phyloP scores from a whole-genome alignment of 345 rosid species.

The Moricandia arvensis region DNA sequence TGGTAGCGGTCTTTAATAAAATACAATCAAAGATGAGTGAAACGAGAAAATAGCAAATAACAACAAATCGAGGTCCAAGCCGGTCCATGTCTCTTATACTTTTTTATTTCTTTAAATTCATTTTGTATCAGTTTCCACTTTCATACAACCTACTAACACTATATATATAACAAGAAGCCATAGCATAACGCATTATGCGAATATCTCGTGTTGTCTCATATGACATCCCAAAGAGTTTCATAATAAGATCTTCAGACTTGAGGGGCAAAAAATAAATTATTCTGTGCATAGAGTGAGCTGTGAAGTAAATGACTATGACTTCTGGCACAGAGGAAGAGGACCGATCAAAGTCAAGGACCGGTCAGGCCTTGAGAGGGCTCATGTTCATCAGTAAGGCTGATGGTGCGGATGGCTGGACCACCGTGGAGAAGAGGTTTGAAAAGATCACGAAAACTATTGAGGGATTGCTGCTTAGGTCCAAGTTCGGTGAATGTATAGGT shows the following conservation, averaged over 20 bases:
- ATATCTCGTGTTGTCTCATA: not conserved
- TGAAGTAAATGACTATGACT: constrained; percentile 17
- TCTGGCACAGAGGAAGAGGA: constrained; percentile 40
- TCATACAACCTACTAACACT: not conserved
- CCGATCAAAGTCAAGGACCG: too few relatives aligned
- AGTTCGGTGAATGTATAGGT: too few relatives aligned
- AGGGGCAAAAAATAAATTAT: constrained; percentile 11
- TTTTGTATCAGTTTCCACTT: too few relatives aligned
- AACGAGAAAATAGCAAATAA: not conserved
- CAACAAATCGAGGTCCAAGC: not conserved
- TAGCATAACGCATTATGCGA: not conserved
- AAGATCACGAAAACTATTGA: too few relatives aligned
- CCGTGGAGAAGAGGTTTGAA: too few relatives aligned
- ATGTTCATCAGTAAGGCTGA: too few relatives aligned
- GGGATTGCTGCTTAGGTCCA: too few relatives aligned
- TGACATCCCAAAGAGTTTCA: constrained; percentile 5
- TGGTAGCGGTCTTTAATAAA: not conserved
- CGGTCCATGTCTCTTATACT: not conserved
- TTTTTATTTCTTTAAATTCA: not conserved
- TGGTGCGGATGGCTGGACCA: too few relatives aligned
- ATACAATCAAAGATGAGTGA: not conserved
- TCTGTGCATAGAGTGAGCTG: constrained; percentile 14
- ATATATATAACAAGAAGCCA: not conserved
- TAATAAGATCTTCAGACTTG: constrained; percentile 14
- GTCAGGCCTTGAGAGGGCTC: too few relatives aligned